Evolutionary conservation across 208 protist species (phyloP).

Genomic region (Leishmania lainsoni): DNA sequence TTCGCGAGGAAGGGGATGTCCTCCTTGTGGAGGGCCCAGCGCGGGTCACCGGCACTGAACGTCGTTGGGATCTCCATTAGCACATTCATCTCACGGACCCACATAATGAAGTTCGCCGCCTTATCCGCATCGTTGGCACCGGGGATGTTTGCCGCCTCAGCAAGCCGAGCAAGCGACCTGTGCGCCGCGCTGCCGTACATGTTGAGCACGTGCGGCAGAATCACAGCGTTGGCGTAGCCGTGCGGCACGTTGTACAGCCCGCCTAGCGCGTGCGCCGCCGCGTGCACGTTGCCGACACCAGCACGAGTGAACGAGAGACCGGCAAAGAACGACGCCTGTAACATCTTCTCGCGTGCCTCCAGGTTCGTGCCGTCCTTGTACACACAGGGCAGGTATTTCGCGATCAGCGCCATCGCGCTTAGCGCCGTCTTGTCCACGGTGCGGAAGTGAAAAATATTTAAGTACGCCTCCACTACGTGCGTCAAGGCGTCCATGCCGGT

Average conservation of each 20-base stretch:
- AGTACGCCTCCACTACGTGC: constrained; percentile 84
- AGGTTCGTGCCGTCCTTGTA: constrained; percentile 56
- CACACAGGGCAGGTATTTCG: constrained; percentile 48
- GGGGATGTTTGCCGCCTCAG: constrained; percentile 29
- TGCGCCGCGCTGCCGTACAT: constrained; percentile 50
- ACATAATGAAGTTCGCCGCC: constrained; percentile 50
- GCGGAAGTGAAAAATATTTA: constrained; percentile 51
- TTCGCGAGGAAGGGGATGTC: constrained; percentile 47
- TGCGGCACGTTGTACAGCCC: constrained; percentile 78
- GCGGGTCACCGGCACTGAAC: constrained; percentile 29
- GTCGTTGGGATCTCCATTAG: constrained; percentile 47
- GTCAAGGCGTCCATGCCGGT: constrained; percentile 88
- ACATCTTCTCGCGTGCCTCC: constrained; percentile 70
- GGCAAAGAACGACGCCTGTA: constrained; percentile 73
- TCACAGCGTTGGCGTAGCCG: constrained; percentile 80
- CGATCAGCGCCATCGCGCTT: constrained; percentile 48
- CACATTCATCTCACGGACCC: constrained; percentile 48
- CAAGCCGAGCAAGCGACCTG: constrained; percentile 41
- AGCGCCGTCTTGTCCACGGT: constrained; percentile 51
- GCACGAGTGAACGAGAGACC: constrained; percentile 88
- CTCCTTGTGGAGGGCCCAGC: constrained; percentile 39
- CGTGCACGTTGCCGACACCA: constrained; percentile 87
- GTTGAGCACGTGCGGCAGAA: constrained; percentile 73
- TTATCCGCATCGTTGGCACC: constrained; percentile 41
- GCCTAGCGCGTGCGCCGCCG: constrained; percentile 79